These are phyloP conservation scores for Chytriomyces confervae DNA, from an alignment of 192 early-diverging fungal species.

Conservation along the genomic window DNA sequence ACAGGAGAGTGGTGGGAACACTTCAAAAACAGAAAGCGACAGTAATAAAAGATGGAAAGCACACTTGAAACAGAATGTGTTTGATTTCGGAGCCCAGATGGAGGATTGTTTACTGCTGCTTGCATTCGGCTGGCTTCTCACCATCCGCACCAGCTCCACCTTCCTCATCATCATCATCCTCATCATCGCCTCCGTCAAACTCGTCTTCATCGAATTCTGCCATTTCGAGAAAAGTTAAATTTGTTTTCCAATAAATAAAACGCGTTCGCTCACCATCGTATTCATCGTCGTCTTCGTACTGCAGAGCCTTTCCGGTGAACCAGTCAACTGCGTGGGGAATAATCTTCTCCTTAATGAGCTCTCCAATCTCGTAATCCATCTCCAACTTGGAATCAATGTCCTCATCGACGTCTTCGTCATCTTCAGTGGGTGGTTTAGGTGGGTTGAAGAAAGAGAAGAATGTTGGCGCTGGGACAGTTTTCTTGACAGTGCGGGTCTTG, in stretches of 20 bases:
- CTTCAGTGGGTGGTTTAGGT: conserved; percentile 65
- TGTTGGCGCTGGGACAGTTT: conserved; percentile 91
- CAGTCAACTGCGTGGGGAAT: conserved; percentile 96
- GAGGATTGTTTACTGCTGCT: conserved; percentile 56
- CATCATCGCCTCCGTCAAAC: conserved; percentile 71
- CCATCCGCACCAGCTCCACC: conserved; percentile 44
- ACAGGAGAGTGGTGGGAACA: no score
- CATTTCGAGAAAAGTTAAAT: conserved; percentile 24
- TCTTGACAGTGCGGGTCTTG: conserved; percentile 97
- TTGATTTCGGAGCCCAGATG: no score
- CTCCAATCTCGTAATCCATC: conserved; percentile 94
- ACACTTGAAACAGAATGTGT: no score
- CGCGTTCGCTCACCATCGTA: conserved; percentile 40
- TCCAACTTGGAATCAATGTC: conserved; percentile 86
- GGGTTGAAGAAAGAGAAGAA: conserved; percentile 98
- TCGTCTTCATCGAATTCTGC: conserved; percentile 73
- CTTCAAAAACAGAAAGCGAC: no score
- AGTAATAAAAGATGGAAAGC: no score
- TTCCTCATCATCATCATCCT: conserved; percentile 74
- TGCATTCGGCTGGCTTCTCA: conserved; percentile 52
- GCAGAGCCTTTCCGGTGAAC: conserved; percentile 97
- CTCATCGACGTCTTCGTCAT: conserved; percentile 73
- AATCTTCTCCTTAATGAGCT: conserved; percentile 98
- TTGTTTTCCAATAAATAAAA: conserved; percentile 9
- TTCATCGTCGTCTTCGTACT: conserved; percentile 76